Base-by-base conservation (phyloP, 2,329 filamentous ascomycete species). In the Trichocomaceae sp. region DNA sequence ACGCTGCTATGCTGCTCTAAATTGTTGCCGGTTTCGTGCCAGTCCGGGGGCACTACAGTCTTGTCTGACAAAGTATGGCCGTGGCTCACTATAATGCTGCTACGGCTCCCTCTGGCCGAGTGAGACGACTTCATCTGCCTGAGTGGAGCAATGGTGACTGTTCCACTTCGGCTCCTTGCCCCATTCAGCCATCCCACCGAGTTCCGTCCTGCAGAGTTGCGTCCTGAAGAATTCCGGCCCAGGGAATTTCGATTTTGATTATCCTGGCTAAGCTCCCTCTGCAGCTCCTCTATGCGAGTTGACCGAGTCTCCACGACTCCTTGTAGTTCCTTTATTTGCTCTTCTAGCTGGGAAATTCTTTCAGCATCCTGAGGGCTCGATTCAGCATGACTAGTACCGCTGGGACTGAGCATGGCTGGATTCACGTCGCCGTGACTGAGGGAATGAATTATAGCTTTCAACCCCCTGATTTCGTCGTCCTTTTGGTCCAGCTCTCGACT, bases 401-500 rank as follows among this genome's bases (percentile, higher is more conserved):
- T 68, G 57, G 69, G 66, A 31, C 60, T 63, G 22, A 66, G 54
- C 41, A 65, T 57, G 35, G 63, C 55, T 22, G 65, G 59, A 54
- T 64, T 65, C 13, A 67, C 62, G 29, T 71, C 72, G 23, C 71
- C 89, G 58, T 90, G 82, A 69, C 90, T 96, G 37, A 99, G 79
- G 17, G 90, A 96, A 72, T 97, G 92, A 58, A 99, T 97, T 67
- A 99, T 97, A 44, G 93, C 92, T 72, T 97, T 99, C 60, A 99
- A 80, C 47, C 93, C 93, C 59, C 92, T 83, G 65, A 99, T 97
- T 75, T 99, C 93, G 64, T 99, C 93, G 65, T 99, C 92, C 68
- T 95, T 93, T 67, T 95, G 88, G 67, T 95, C 90, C 29, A 97
- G 73, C 60, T 96, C 90, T 69, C 89, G 89, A 44, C 82, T 80